phyloP scores from a whole-genome alignment of 2,329 filamentous ascomycete genomes.

The Trichophyton benhamiae region DNA sequence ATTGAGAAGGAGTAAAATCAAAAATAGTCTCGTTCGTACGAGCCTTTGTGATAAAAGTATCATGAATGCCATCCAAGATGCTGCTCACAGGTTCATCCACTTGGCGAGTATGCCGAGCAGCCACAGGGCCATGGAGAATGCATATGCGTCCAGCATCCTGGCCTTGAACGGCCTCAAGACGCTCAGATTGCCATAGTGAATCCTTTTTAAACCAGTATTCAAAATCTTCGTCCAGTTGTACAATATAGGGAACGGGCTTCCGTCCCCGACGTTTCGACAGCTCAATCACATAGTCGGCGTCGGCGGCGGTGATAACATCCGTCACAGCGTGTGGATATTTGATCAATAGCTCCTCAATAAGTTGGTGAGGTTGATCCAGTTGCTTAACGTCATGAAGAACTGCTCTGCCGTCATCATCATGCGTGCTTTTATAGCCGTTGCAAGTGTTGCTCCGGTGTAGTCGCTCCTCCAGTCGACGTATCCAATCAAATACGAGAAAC shows the following conservation, averaged over 20 bases:
- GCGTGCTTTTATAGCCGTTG: slow-evolving; percentile 37
- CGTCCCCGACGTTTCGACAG: slow-evolving; percentile 84
- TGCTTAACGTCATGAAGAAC: not conserved
- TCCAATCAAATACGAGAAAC: slow-evolving; percentile 82
- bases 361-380: not conserved
- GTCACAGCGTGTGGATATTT: slow-evolving; percentile 36
- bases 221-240: slow-evolving; percentile 85
- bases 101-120: slow-evolving; percentile 71
- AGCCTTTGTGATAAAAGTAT: slow-evolving; percentile 62
- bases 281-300: slow-evolving; percentile 91
- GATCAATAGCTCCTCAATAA: not conserved
- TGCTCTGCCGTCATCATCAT: not conserved
- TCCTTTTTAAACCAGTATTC: slow-evolving; percentile 99
- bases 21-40: not conserved
- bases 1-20: not conserved
- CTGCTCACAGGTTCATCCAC: slow-evolving; percentile 91
- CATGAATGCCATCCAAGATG: slow-evolving; percentile 82
- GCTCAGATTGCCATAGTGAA: slow-evolving; percentile 97
- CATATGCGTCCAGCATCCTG: slow-evolving; percentile 94
- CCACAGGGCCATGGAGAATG: slow-evolving; percentile 89
- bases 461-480: slow-evolving; percentile 90
- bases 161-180: slow-evolving; percentile 84
- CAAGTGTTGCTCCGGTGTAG: slow-evolving; percentile 22
- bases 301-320: slow-evolving; percentile 87
- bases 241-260: slow-evolving; percentile 95